A percentile compares a stretch with the other conserved stretches of the same genome.
These are phyloP conservation scores for Lecanicillium sp. DNA, from an alignment of 2,329 filamentous ascomycete genomes.

Conservation along the genomic window DNA sequence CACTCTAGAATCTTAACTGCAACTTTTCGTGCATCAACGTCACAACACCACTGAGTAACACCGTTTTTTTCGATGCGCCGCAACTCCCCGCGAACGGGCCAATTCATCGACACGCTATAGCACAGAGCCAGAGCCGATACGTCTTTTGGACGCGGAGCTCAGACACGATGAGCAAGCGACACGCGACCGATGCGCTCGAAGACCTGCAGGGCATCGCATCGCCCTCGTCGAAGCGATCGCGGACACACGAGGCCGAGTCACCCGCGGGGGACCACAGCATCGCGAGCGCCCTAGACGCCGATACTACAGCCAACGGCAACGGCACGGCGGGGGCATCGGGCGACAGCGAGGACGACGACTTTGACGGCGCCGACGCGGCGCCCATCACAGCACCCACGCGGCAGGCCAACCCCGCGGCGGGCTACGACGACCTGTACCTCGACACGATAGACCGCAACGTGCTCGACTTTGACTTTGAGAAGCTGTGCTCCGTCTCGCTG, in stretches of 20 bases:
- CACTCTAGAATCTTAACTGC: conserved; percentile 3
- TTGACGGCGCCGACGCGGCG: conserved; percentile 33
- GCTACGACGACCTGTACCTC: conserved; percentile 93
- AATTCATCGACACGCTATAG: background rate
- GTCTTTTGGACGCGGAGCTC: background rate
- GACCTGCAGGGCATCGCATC: conserved; percentile 49
- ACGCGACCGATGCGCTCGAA: conserved; percentile 55
- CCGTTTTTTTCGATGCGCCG: background rate
- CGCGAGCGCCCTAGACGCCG: conserved; percentile 20
- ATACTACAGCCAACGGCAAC: conserved; percentile 26
- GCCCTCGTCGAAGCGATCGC: conserved; percentile 53
- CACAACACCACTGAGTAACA: background rate
- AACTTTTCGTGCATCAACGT: background rate
- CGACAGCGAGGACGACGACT: conserved; percentile 35
- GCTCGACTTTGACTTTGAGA: conserved; percentile 98
- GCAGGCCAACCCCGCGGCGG: conserved; percentile 73
- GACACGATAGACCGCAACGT: conserved; percentile 92
- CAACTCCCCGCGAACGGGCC: background rate
- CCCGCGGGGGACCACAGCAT: conserved; percentile 29
- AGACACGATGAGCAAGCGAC: conserved; percentile 46
- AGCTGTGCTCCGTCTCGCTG: conserved; percentile 90
- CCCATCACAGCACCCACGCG: conserved; percentile 46
- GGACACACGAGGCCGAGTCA: conserved; percentile 41
- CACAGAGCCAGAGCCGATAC: background rate
- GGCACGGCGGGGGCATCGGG: too few relatives aligned